These are phyloP conservation scores for Paecilomyces sp. DNA, from an alignment of 2,329 filamentous ascomycete genomes.

Conservation along the genomic window DNA sequence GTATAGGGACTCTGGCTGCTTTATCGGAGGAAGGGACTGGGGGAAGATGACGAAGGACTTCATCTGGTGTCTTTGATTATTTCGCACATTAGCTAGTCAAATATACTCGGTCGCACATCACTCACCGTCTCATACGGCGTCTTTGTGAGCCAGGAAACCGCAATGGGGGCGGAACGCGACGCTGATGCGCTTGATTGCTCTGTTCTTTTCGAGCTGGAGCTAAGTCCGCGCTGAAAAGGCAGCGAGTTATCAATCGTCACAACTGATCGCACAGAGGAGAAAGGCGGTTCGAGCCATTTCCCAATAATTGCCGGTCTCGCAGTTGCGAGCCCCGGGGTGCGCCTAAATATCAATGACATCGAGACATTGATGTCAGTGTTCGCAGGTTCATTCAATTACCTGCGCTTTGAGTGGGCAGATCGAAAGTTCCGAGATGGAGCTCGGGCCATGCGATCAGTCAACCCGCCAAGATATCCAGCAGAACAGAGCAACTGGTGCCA, in stretches of 20 bases:
- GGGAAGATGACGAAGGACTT: slow-evolving; percentile 21
- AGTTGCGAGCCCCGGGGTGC: slow-evolving; percentile 9
- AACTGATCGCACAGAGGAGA: slow-evolving; percentile 1
- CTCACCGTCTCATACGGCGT: slow-evolving; percentile 22
- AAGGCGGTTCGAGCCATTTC: slow-evolving; percentile 2
- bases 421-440: background rate
- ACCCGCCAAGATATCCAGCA: background rate
- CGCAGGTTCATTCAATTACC: background rate
- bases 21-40: slow-evolving; percentile 8
- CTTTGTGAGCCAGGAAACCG: slow-evolving; percentile 26
- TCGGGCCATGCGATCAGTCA: background rate
- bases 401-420: background rate
- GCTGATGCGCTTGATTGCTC: background rate
- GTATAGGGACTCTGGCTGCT: slow-evolving; percentile 19
- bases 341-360: slow-evolving; percentile 15
- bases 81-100: slow-evolving; percentile 5
- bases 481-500: no score
- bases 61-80: slow-evolving; percentile 18
- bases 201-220: background rate
- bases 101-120: background rate
- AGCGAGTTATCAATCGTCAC: background rate
- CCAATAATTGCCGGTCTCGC: slow-evolving; percentile 11
- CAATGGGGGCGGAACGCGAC: slow-evolving; percentile 9
- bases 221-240: background rate
- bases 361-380: slow-evolving; percentile 8